Evolutionary conservation across 805 yeast species (phyloP).

Genomic region (Kuraishia hungarica): DNA sequence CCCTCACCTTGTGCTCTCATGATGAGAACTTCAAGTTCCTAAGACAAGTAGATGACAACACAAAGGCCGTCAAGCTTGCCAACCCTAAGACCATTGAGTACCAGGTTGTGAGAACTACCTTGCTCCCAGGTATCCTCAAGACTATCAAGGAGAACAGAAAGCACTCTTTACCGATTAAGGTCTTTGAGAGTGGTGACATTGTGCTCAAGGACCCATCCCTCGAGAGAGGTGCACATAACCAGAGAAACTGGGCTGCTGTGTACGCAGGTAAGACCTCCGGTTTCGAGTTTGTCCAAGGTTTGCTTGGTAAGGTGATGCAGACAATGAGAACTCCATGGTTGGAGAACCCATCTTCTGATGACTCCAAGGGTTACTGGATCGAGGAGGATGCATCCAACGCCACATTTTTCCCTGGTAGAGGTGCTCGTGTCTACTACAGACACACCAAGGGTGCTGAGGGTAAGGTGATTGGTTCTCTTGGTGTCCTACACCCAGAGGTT

Average conservation of each 20-base stretch:
- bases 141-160: conserved; percentile 94
- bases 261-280: conserved; percentile 94
- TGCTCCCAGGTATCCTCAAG: conserved; percentile 90
- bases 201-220: conserved; percentile 71
- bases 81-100: conserved; percentile 96
- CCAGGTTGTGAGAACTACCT: conserved; percentile 94
- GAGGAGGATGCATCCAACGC: conserved; percentile 58
- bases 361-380: conserved; percentile 80
- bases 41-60: conserved; percentile 62
- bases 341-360: conserved; percentile 40
- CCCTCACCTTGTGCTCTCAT: conserved; percentile 90
- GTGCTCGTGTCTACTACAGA: conserved; percentile 80
- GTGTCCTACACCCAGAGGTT: conserved; percentile 95
- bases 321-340: conserved; percentile 88
- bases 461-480: conserved; percentile 69
- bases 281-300: conserved; percentile 90
- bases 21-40: conserved; percentile 93
- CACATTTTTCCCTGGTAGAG: conserved; percentile 95
- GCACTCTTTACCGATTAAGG: conserved; percentile 89
- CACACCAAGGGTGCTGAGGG: conserved; percentile 47
- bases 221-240: conserved; percentile 88
- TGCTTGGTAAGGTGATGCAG: conserved; percentile 91
- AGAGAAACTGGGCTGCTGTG: conserved; percentile 91
- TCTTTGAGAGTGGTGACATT: conserved; percentile 93
- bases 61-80: conserved; percentile 80